Percentiles rank a stretch among this genome's conserved stretches.
These are phyloP conservation scores for Trametes coccinea DNA, from an alignment of 768 basidiomycete species.

Conservation along the genomic window DNA sequence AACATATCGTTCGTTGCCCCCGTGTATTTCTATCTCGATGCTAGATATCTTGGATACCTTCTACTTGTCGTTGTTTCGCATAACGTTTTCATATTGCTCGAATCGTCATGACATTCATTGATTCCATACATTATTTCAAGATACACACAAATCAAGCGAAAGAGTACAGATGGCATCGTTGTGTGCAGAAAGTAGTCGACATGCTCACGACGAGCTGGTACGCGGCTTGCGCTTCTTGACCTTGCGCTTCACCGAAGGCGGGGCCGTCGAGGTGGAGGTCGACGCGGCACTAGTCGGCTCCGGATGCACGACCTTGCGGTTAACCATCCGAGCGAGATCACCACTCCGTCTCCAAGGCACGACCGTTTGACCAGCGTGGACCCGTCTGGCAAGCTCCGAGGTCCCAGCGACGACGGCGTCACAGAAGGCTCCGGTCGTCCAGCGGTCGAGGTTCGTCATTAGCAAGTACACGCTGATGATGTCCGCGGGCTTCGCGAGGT, in stretches of 20 bases:
- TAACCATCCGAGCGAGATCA: not conserved
- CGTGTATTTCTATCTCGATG: constrained; percentile 10
- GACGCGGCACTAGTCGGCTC: not conserved
- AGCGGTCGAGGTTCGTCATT: constrained; percentile 52
- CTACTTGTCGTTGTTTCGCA: not conserved
- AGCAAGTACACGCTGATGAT: constrained; percentile 53
- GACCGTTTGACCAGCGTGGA: not conserved
- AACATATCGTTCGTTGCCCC: not conserved
- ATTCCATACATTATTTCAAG: not conserved
- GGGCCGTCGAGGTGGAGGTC: not conserved
- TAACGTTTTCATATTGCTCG: not conserved
- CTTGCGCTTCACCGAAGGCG: constrained; percentile 12
- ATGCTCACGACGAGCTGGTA: not conserved
- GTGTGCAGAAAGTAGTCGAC: not conserved
- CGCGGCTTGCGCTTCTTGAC: constrained; percentile 8
- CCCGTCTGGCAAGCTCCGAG: constrained; percentile 30
- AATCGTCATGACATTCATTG: not conserved
- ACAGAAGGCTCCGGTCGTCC: constrained; percentile 48
- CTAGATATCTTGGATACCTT: constrained; percentile 7
- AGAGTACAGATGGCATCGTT: not conserved
- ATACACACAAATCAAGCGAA: not conserved
- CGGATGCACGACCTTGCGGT: not conserved
- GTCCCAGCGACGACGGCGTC: constrained; percentile 43
- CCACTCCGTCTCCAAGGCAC: constrained; percentile 52
- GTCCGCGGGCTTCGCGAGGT: constrained; percentile 43